Evolutionary conservation across 495 filamentous ascomycete genomes (phyloP).

Genomic region (Lepraria neglecta): DNA sequence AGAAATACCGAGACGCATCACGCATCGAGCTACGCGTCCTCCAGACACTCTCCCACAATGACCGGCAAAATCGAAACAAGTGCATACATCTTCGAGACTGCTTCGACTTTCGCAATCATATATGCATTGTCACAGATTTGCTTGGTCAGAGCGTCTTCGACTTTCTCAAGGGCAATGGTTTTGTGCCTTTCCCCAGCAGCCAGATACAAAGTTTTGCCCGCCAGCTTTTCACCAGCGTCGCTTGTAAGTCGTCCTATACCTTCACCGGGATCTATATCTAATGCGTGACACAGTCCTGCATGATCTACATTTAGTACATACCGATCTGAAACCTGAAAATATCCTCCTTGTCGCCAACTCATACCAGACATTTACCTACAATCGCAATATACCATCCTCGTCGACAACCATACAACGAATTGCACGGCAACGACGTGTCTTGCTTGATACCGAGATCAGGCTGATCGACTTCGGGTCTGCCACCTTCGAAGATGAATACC

Average conservation of each 20-base stretch:
- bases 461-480: constrained; percentile 97
- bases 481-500: constrained; percentile 97
- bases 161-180: constrained; percentile 89
- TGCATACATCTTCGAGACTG: constrained; percentile 97
- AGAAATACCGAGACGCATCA: constrained; percentile 96
- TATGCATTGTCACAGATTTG: constrained; percentile 97
- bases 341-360: constrained; percentile 84
- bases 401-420: constrained; percentile 68
- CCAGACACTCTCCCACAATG: constrained; percentile 82
- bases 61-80: constrained; percentile 84
- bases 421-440: constrained; percentile 76
- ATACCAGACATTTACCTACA: constrained; percentile 97
- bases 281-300: constrained; percentile 67
- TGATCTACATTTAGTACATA: constrained; percentile 96
- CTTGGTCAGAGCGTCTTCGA: constrained; percentile 97
- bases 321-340: constrained; percentile 96
- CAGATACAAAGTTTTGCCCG: constrained; percentile 96
- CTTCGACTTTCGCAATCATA: constrained; percentile 96
- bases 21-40: constrained; percentile 91
- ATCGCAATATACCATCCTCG: constrained; percentile 86
- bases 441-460: constrained; percentile 92
- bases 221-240: constrained; percentile 95
- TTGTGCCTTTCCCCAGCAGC: constrained; percentile 97
- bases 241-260: constrained; percentile 60
- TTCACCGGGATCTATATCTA: constrained; percentile 19